These are phyloP conservation scores for Apiospora saccharicola DNA, from an alignment of 2,329 filamentous ascomycete genomes.

Conservation along the genomic window DNA sequence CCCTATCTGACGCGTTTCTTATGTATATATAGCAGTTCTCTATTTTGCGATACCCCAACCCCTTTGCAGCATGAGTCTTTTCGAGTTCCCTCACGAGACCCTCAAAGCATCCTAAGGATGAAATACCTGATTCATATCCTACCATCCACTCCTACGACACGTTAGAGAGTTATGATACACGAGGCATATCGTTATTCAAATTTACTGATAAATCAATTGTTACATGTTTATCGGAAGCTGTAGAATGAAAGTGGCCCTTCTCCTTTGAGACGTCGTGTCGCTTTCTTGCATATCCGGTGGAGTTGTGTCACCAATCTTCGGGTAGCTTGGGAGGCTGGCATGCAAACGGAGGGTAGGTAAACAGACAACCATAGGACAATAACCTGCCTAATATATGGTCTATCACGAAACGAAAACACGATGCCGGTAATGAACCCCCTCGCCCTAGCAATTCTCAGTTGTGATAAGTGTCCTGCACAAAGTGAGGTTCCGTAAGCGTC, in stretches of 20 bases:
- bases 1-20: background rate
- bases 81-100: background rate
- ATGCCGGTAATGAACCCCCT: background rate
- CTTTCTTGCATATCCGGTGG: background rate
- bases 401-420: background rate
- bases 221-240: background rate
- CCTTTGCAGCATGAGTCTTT: background rate
- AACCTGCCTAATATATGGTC: too few species aligned
- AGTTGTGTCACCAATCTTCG: background rate
- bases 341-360: background rate
- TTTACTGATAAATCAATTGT: background rate
- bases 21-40: conserved; percentile 1
- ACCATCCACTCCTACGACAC: background rate
- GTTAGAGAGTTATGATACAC: background rate
- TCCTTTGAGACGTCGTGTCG: background rate
- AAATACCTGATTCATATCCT: background rate
- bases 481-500: background rate
- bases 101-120: background rate
- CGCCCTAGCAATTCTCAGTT: background rate
- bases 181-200: background rate
- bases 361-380: background rate
- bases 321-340: background rate
- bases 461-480: background rate
- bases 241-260: background rate
- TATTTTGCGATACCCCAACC: conserved; percentile 10